phyloP scores from a whole-genome alignment of 768 basidiomycete species.

The Coprinopsis cinerea region DNA sequence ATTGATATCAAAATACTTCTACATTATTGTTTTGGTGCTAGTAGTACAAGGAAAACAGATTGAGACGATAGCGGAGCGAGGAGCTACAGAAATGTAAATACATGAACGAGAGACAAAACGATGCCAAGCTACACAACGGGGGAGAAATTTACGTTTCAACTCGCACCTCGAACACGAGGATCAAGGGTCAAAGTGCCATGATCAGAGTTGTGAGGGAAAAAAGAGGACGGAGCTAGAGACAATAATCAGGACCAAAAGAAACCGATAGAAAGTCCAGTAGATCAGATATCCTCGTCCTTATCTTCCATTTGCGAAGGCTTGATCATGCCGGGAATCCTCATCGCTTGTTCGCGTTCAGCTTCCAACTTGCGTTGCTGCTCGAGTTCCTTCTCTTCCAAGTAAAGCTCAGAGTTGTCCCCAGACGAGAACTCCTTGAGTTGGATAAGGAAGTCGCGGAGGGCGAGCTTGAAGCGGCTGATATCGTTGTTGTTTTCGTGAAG shows the following conservation, averaged over 20 bases:
- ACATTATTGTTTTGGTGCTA: conserved; percentile 38
- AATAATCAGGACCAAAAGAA: not conserved
- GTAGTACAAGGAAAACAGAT: conserved; percentile 34
- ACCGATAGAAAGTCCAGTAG: conserved; percentile 12
- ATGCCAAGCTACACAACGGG: conserved; percentile 21
- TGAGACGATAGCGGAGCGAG: conserved; percentile 23
- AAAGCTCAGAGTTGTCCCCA: conserved; percentile 88
- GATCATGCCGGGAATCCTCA: conserved; percentile 96
- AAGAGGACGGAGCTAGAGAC: conserved; percentile 14
- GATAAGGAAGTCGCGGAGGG: conserved; percentile 95
- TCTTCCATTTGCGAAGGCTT: conserved; percentile 94
- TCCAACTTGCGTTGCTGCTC: conserved; percentile 73
- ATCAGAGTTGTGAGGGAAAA: conserved; percentile 11
- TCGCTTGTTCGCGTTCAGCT: conserved; percentile 82
- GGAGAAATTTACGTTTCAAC: not conserved
- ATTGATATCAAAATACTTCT: conserved; percentile 22
- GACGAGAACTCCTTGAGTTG: conserved; percentile 93
- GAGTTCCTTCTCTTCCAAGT: conserved; percentile 89
- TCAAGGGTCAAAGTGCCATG: too few relatives aligned
- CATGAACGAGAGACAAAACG: conserved; percentile 21
- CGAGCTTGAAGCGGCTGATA: conserved; percentile 87
- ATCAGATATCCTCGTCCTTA: conserved; percentile 82
- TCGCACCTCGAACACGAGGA: conserved; percentile 9
- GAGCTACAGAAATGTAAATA: conserved; percentile 16
- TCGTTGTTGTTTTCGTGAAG: conserved; percentile 72